Conservation (phyloP, 441 rosid genomes). For the Pelargonium myrrhifolium region DNA sequence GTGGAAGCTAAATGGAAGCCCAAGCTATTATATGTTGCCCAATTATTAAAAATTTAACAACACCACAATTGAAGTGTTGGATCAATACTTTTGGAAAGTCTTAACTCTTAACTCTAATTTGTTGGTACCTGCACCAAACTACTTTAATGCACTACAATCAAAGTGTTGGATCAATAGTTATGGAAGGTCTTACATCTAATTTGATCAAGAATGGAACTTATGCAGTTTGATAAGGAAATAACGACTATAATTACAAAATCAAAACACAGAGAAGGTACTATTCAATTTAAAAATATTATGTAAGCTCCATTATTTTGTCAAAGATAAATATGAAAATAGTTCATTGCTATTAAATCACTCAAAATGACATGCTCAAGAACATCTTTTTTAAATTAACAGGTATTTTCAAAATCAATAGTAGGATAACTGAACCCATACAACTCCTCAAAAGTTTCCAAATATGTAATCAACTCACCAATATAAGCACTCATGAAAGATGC, state of each 20-base stretch:
- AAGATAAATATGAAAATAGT: constrained; percentile 7
- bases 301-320: background rate
- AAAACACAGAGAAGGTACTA: background rate
- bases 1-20: too few species aligned
- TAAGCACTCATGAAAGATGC: constrained; percentile 71
- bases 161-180: background rate
- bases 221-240: background rate
- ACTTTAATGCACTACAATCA: background rate
- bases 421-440: constrained; percentile 1
- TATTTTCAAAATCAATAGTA: constrained; percentile 1
- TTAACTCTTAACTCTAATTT: background rate
- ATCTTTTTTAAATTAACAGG: background rate
- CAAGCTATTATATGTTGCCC: too few species aligned
- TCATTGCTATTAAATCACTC: background rate
- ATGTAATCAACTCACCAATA: constrained; percentile 52
- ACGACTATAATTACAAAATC: background rate
- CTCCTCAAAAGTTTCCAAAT: background rate
- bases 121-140: background rate
- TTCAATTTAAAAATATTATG: background rate
- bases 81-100: too few species aligned
- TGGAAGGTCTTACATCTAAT: background rate
- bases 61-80: too few species aligned
- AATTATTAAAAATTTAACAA: too few species aligned
- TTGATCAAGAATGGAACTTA: background rate
- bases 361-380: background rate